A percentile compares a stretch with the other conserved stretches of the same genome.
Evolutionary conservation across 768 basidiomycete genomes (phyloP).

Genomic region (Pluteus cervinus): DNA sequence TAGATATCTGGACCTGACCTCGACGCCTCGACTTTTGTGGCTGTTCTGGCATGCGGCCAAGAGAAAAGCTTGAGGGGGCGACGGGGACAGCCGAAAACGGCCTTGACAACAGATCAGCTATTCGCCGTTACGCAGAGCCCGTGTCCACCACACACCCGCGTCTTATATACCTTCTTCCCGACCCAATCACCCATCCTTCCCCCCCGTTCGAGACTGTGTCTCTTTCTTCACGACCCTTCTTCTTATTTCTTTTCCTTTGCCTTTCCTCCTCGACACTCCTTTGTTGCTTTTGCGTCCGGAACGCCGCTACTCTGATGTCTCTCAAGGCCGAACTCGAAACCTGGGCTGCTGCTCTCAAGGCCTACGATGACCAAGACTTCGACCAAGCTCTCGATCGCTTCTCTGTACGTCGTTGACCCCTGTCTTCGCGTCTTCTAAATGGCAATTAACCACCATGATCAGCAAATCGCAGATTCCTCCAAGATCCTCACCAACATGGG

Average conservation of each 20-base stretch:
- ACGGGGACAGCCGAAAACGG: conserved; percentile 18
- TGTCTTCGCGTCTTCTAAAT: neutral
- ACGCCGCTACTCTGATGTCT: conserved; percentile 40
- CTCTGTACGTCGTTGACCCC: conserved; percentile 39
- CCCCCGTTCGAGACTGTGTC: conserved; percentile 39
- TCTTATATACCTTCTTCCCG: too few relatives aligned
- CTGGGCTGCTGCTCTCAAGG: conserved; percentile 83
- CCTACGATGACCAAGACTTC: conserved; percentile 85
- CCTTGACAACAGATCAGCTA: conserved; percentile 30
- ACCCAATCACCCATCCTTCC: conserved; percentile 18
- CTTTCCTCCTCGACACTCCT: conserved; percentile 7
- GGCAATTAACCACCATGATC: conserved; percentile 9
- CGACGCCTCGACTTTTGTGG: conserved; percentile 17
- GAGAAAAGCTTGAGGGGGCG: conserved; percentile 4
- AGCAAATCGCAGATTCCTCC: conserved; percentile 79
- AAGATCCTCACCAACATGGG: conserved; percentile 93
- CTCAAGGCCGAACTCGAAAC: conserved; percentile 76
- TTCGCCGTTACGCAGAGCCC: conserved; percentile 6
- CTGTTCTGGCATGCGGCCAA: too few relatives aligned
- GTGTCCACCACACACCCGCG: conserved; percentile 11
- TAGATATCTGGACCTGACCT: neutral
- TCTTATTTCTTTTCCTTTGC: conserved; percentile 16
- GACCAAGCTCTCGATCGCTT: conserved; percentile 71
- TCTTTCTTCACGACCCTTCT: conserved; percentile 23
- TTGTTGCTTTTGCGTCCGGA: conserved; percentile 25